Conservation (phyloP, 2,329 filamentous ascomycete species). For the Proliferodiscus dingleyae region DNA sequence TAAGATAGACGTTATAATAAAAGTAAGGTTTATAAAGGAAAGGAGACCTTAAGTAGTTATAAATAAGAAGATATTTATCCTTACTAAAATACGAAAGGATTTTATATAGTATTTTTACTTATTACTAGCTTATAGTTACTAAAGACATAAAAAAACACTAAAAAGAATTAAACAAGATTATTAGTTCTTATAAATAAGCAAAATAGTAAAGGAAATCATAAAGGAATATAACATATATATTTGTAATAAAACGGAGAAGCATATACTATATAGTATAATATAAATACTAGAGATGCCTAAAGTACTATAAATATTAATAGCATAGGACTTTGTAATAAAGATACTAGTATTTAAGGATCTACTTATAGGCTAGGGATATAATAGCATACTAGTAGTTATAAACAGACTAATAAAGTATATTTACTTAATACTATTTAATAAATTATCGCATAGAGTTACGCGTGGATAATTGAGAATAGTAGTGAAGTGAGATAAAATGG, state of each 20-base stretch:
- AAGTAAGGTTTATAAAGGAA: neutral
- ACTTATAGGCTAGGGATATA: no score
- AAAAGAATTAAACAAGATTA: neutral
- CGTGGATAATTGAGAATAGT: no score
- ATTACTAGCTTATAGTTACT: neutral
- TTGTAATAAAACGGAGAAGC: no score
- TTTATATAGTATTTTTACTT: neutral
- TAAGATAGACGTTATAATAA: neutral
- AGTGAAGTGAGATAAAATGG: no score
- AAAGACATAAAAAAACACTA: neutral
- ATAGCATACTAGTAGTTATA: no score
- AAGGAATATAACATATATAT: neutral
- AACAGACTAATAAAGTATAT: no score
- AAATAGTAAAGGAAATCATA: neutral
- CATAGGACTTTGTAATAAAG: no score
- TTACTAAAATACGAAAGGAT: neutral
- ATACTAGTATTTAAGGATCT: no score
- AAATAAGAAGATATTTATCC: neutral
- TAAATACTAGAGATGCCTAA: no score
- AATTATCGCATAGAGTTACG: no score
- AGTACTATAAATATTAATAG: no score
- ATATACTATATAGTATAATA: conserved; percentile 6
- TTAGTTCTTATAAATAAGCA: neutral
- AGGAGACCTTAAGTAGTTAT: neutral
- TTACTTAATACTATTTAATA: no score